Conservation (phyloP, 176 grass and related monocot genomes). For the Eragrostis nindensis region DNA sequence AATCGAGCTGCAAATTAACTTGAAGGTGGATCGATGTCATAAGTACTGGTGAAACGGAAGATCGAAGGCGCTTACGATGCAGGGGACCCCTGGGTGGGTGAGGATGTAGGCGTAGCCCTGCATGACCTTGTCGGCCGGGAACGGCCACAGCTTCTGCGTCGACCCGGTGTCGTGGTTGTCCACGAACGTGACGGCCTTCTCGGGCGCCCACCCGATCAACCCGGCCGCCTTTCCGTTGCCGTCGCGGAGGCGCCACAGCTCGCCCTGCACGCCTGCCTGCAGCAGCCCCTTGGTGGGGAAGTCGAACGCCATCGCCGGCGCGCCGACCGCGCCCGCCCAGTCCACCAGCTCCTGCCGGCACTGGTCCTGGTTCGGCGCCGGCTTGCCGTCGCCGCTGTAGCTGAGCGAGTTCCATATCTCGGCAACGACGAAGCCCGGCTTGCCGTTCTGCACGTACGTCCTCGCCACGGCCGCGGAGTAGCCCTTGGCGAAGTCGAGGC, state of each 20-base stretch:
- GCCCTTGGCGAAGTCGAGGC: conserved; percentile 78
- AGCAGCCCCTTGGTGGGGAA: conserved; percentile 83
- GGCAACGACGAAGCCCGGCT: conserved; percentile 56
- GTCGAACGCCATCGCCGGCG: conserved; percentile 62
- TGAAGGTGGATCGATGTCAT: not conserved
- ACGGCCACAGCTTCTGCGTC: conserved; percentile 72
- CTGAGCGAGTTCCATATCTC: conserved; percentile 73
- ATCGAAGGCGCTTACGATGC: conserved; percentile 53
- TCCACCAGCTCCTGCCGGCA: conserved; percentile 62
- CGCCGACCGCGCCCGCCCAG: conserved; percentile 56
- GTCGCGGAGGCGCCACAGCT: conserved; percentile 71
- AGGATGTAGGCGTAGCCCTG: conserved; percentile 86
- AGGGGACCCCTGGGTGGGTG: conserved; percentile 74
- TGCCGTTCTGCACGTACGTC: conserved; percentile 45
- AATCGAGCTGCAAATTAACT: no score
- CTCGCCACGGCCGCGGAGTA: conserved; percentile 58
- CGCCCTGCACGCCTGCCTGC: conserved; percentile 70
- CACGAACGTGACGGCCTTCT: conserved; percentile 75
- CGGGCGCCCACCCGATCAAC: conserved; percentile 75
- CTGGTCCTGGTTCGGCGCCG: conserved; percentile 55
- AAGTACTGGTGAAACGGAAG: not conserved
- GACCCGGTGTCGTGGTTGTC: conserved; percentile 90
- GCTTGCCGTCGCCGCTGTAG: conserved; percentile 59
- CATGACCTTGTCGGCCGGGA: conserved; percentile 81
- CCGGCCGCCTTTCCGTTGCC: conserved; percentile 60